These are phyloP conservation scores for Onygenales sp. DNA, from an alignment of 2,329 filamentous ascomycete species.

Conservation along the genomic window DNA sequence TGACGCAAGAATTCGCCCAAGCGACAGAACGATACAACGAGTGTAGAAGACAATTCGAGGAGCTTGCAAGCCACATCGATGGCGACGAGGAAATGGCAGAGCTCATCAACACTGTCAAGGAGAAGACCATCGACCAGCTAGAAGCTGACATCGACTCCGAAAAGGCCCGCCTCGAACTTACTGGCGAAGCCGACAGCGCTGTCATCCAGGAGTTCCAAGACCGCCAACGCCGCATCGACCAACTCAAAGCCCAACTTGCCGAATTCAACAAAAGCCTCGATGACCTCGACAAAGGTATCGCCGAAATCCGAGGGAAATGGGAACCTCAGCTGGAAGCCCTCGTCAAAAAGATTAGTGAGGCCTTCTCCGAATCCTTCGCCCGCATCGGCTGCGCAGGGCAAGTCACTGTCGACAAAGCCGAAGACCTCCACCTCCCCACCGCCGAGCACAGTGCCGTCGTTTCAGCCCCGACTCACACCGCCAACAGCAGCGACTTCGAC, in stretches of 20 bases:
- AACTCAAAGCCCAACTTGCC: slow-evolving; percentile 50
- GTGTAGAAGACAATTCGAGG: slow-evolving; percentile 11
- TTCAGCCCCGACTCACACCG: not conserved
- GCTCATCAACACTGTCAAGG: slow-evolving; percentile 14
- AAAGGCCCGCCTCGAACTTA: slow-evolving; percentile 65
- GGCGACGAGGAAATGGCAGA: slow-evolving; percentile 2
- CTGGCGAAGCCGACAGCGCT: slow-evolving; percentile 66
- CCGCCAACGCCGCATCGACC: slow-evolving; percentile 60
- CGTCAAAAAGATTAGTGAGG: slow-evolving; percentile 71
- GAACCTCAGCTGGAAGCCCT: slow-evolving; percentile 75
- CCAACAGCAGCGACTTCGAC: slow-evolving; percentile 64
- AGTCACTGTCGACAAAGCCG: slow-evolving; percentile 70
- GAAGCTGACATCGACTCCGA: slow-evolving; percentile 66
- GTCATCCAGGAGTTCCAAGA: slow-evolving; percentile 69
- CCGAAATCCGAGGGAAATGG: slow-evolving; percentile 61
- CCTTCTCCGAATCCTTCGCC: slow-evolving; percentile 87
- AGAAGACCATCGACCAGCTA: slow-evolving; percentile 53
- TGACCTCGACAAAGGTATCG: slow-evolving; percentile 49
- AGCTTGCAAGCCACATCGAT: slow-evolving; percentile 15
- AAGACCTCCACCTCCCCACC: slow-evolving; percentile 18
- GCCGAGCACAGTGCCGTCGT: slow-evolving; percentile 18
- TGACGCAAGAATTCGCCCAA: slow-evolving; percentile 19
- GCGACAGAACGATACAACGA: slow-evolving; percentile 11
- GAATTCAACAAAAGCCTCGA: slow-evolving; percentile 47
- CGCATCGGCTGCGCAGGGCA: slow-evolving; percentile 92